Conservation (phyloP, 1,139 yeast species). For the Yamadazyma aaseri region DNA sequence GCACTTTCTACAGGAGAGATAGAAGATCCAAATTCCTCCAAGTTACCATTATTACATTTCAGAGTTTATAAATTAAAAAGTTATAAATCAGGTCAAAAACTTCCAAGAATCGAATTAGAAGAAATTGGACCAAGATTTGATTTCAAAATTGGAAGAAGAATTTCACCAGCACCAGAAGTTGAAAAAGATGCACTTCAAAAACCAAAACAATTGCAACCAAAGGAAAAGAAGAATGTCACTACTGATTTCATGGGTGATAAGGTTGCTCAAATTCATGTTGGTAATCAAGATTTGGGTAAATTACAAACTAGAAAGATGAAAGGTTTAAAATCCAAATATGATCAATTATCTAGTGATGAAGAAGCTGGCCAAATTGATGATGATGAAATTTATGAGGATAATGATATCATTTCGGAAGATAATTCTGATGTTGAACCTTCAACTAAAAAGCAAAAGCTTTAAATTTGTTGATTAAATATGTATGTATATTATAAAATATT, state of each 20-base stretch:
- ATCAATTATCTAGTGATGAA: constrained; percentile 62
- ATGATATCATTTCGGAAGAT: constrained; percentile 24
- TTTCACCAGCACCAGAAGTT: constrained; percentile 81
- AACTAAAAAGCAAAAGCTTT: constrained; percentile 34
- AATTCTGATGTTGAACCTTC: constrained; percentile 28
- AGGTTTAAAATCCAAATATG: constrained; percentile 86
- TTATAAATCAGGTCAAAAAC: constrained; percentile 76
- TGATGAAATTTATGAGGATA: constrained; percentile 31
- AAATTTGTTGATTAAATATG: too few species aligned
- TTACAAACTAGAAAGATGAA: constrained; percentile 98
- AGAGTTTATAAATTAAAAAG: constrained; percentile 89
- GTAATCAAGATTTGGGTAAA: constrained; percentile 87
- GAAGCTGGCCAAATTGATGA: constrained; percentile 39
- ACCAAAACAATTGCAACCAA: constrained; percentile 81
- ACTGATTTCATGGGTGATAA: constrained; percentile 93
- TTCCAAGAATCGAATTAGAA: constrained; percentile 90
- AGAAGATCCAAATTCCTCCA: constrained; percentile 57
- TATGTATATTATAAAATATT: too few species aligned
- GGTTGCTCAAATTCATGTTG: constrained; percentile 94
- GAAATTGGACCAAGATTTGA: constrained; percentile 97
- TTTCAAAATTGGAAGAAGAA: constrained; percentile 85
- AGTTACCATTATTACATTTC: constrained; percentile 77
- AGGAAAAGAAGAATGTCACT: constrained; percentile 84
- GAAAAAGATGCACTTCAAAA: constrained; percentile 84
- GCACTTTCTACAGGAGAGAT: constrained; percentile 77